Evolutionary conservation across 164 flowering plant species (phyloP).

Genomic region (Annona cherimola): DNA sequence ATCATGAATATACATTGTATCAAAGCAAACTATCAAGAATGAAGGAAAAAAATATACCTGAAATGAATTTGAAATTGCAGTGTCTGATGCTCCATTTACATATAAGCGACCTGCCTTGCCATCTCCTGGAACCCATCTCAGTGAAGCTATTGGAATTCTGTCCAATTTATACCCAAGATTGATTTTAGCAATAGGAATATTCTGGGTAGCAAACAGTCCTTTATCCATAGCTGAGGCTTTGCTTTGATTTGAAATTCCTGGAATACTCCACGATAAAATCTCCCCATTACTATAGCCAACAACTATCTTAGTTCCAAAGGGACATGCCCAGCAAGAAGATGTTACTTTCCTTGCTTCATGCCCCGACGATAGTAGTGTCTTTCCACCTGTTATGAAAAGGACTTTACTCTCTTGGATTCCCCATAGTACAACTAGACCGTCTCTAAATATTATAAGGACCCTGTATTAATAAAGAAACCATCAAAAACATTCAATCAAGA

Average conservation of each 20-base stretch:
- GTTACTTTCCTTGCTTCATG: slow-evolving; percentile 65
- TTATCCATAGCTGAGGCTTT: slow-evolving; percentile 23
- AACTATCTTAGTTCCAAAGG: slow-evolving; percentile 72
- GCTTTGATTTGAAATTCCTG: slow-evolving; percentile 25
- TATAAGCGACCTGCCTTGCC: slow-evolving; percentile 73
- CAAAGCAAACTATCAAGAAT: neutral
- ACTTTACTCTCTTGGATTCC: slow-evolving; percentile 62
- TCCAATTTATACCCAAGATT: slow-evolving; percentile 80
- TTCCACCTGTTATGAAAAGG: slow-evolving; percentile 47
- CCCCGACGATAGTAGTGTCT: slow-evolving; percentile 25
- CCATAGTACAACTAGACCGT: slow-evolving; percentile 73
- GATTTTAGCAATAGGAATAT: slow-evolving; percentile 52
- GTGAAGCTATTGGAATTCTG: slow-evolving; percentile 60
- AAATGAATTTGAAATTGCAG: slow-evolving; percentile 38
- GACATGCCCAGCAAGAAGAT: slow-evolving; percentile 89
- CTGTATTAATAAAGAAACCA: slow-evolving; percentile 34
- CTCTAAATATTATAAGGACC: slow-evolving; percentile 60
- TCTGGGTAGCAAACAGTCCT: slow-evolving; percentile 29
- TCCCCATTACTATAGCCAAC: slow-evolving; percentile 82
- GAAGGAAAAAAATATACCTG: slow-evolving; percentile 45
- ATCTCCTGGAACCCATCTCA: slow-evolving; percentile 67
- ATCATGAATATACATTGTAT: no score
- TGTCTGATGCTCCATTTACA: slow-evolving; percentile 49
- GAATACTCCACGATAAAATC: slow-evolving; percentile 57
- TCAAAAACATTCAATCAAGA: neutral